Evolutionary conservation across 2,329 filamentous ascomycete genomes (phyloP).

Genomic region (Phaeosphaeria sp.): DNA sequence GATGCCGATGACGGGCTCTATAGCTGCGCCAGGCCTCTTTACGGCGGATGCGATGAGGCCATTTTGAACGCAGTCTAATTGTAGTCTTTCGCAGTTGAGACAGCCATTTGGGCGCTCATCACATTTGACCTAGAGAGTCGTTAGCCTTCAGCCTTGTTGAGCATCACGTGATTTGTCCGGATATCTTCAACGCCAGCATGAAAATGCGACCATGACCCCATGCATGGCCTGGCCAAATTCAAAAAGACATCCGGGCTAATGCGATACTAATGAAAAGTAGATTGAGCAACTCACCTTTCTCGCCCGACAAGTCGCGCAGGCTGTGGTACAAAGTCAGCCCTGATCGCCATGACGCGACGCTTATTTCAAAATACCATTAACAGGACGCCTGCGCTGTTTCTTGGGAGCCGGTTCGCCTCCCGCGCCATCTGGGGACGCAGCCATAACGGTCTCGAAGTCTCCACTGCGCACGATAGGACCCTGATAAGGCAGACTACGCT

Average conservation of each 20-base stretch:
- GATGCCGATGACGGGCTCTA: constrained; percentile 33
- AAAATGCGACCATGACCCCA: not conserved
- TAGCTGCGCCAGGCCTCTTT: constrained; percentile 20
- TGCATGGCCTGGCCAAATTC: not conserved
- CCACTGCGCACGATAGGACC: not conserved
- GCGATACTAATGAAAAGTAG: not conserved
- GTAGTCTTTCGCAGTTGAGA: constrained; percentile 39
- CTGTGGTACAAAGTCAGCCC: constrained; percentile 14
- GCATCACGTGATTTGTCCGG: not conserved
- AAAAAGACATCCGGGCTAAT: not conserved
- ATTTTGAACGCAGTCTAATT: constrained; percentile 37
- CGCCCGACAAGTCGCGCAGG: constrained; percentile 26
- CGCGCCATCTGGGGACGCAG: constrained; percentile 4
- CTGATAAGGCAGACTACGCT: not conserved
- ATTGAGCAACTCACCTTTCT: constrained; percentile 16
- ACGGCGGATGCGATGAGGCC: constrained; percentile 18
- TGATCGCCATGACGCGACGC: not conserved
- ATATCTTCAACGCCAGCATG: not conserved
- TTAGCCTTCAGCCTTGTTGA: constrained; percentile 6
- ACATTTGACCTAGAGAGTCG: constrained; percentile 34
- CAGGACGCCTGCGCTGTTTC: constrained; percentile 10
- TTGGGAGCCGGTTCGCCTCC: constrained; percentile 5
- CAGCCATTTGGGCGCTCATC: constrained; percentile 41
- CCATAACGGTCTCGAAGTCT: not conserved
- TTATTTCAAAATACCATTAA: constrained; percentile 12